phyloP scores from a whole-genome alignment of 768 basidiomycete genomes.

The Psilocybe subaeruginosa region DNA sequence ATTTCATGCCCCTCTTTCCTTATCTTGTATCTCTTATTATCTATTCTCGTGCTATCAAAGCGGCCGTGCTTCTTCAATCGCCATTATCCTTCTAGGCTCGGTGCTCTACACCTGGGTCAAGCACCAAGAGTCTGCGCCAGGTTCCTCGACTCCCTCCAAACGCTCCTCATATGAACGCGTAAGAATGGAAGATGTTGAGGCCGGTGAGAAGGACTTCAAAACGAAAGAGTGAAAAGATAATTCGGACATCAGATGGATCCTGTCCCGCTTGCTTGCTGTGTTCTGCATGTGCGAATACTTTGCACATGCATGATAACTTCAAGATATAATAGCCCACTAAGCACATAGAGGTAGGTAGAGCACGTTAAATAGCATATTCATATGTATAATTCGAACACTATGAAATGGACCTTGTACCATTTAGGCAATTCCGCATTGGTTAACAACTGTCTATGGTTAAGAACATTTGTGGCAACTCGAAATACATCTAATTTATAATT shows the following conservation, averaged over 20 bases:
- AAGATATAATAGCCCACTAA: neutral
- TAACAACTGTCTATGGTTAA: neutral
- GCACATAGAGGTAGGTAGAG: neutral
- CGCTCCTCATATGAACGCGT: conserved; percentile 59
- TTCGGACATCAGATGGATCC: neutral
- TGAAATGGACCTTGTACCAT: neutral
- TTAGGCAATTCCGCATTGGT: neutral
- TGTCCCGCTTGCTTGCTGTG: neutral
- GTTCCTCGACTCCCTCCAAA: conserved; percentile 27
- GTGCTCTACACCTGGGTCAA: conserved; percentile 90
- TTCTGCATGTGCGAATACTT: neutral
- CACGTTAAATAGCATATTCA: neutral
- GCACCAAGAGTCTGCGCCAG: conserved; percentile 62
- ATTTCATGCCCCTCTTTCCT: neutral
- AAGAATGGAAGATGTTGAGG: conserved; percentile 49
- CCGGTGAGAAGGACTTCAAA: conserved; percentile 18
- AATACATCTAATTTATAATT: neutral
- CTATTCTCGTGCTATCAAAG: conserved; percentile 37
- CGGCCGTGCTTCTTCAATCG: conserved; percentile 81
- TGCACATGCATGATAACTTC: neutral
- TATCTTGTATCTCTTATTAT: neutral
- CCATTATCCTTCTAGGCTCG: conserved; percentile 80
- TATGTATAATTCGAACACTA: neutral
- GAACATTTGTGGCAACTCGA: too few species aligned
- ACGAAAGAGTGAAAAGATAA: neutral